These are phyloP conservation scores for Naganishia cerealis DNA, from an alignment of 1,284 basidiomycete genomes.

Conservation along the genomic window DNA sequence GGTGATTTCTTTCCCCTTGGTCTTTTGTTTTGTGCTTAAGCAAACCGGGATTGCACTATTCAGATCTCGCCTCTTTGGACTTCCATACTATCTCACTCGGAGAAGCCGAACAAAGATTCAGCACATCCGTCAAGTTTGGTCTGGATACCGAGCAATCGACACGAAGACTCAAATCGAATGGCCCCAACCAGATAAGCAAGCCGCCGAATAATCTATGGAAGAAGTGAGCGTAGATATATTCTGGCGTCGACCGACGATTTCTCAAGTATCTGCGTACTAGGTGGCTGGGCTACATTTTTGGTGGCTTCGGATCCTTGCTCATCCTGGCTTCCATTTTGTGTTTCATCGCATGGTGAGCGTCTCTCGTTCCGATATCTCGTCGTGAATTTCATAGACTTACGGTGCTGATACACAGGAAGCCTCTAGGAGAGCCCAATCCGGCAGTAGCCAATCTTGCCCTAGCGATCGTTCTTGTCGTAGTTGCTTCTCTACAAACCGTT, in stretches of 20 bases:
- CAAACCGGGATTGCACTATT: neutral
- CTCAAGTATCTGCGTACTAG: constrained; percentile 38
- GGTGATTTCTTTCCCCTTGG: neutral
- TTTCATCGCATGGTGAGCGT: constrained; percentile 55
- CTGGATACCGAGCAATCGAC: constrained; percentile 60
- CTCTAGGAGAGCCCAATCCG: constrained; percentile 55
- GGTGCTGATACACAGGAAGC: constrained; percentile 50
- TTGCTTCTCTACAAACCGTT: constrained; percentile 55
- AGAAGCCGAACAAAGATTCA: constrained; percentile 60
- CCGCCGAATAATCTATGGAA: constrained; percentile 49
- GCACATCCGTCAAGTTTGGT: constrained; percentile 57
- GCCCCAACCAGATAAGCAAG: constrained; percentile 54
- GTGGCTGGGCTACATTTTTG: constrained; percentile 56
- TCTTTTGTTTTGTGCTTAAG: neutral
- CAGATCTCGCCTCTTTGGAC: constrained; percentile 52
- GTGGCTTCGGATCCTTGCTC: constrained; percentile 63
- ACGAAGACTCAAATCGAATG: constrained; percentile 55
- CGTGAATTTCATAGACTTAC: no score
- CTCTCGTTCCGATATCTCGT: neutral
- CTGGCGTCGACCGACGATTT: neutral
- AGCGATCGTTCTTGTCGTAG: constrained; percentile 55
- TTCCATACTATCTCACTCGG: constrained; percentile 60
- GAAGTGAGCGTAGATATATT: constrained; percentile 42
- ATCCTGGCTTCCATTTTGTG: constrained; percentile 58
- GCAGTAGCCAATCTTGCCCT: constrained; percentile 57